Evolutionary conservation across 1,139 yeast genomes (phyloP), one percentile per base, ranked within the genome.

Genomic region (Nadsonia starkeyi-henricii): DNA sequence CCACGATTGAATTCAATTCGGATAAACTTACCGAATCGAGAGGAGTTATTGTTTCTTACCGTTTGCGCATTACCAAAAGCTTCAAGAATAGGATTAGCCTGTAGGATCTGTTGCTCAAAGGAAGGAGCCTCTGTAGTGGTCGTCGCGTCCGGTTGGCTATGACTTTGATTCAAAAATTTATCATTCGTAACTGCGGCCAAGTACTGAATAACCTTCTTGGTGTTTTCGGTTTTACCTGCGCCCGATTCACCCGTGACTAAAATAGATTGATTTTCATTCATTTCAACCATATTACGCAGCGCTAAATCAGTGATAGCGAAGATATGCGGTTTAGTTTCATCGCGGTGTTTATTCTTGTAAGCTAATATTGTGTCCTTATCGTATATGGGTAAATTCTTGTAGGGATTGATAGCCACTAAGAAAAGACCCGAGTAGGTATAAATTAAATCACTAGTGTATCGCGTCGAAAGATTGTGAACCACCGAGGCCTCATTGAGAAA

Each of bases 61-160:
- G 99, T 93, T 59, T 91, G 95, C 1, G 99, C 94, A 65, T 93
- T 93, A 56, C 99, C 99, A 65, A 93, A 93, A 43, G 96, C 81
- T 64, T 93, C 99, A 57, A 93, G 69, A 45, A 93, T 86, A 0
- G 98, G 98, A 60, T 91, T 93, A 9, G 98, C 96, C 60, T 86
- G 91, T 44, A 91, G 67, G 50, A 93, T 91, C 62, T 85, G 89
- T 55, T 77, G 75, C 63, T 93, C 97, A 56, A 91, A 83, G 9
- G 72, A 65, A 5, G 61, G 57, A 2, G 59, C 53, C 39, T 54
- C 41, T 46, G 61, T 52, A 4, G 54, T 48, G 8, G 52, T 48
- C 4, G 45, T 28, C 18, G 37, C 28, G 28, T 48, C 49, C 42
- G 41, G 26, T 28, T 49, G 51, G 49, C 28, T 17, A 30, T 19